phyloP scores from a whole-genome alignment of 371 early-diverging fungal species.

The Vairimorpha necatrix region DNA sequence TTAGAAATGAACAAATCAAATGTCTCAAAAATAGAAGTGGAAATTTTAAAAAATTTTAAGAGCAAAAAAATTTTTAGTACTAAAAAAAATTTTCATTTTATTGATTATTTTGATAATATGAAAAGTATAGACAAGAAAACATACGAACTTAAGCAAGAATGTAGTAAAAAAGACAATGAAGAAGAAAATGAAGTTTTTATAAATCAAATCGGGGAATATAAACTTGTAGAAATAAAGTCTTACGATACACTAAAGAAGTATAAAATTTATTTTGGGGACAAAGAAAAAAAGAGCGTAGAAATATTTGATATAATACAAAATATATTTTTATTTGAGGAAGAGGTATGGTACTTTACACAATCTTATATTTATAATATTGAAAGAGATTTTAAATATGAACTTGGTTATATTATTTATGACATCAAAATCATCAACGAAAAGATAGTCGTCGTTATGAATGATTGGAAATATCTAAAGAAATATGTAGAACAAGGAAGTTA shows the following conservation, averaged over 20 bases:
- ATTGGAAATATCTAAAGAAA: conserved; percentile 1
- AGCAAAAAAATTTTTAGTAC: background rate
- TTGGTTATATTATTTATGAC: conserved; percentile 1
- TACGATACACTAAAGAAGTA: background rate
- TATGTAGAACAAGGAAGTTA: background rate
- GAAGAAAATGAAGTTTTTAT: background rate
- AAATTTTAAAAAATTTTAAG: background rate
- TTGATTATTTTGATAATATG: background rate
- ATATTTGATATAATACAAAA: background rate
- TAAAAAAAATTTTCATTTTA: background rate
- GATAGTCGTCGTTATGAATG: conserved; percentile 1
- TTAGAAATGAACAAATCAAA: background rate
- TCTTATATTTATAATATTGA: background rate
- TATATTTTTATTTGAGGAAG: background rate
- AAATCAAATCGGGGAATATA: background rate
- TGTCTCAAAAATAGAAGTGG: background rate
- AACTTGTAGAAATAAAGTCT: background rate
- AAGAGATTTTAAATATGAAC: background rate
- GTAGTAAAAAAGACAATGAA: background rate
- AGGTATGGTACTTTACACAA: background rate
- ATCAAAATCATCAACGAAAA: background rate
- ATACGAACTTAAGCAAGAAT: background rate
- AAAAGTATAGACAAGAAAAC: background rate
- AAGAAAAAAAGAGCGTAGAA: background rate
- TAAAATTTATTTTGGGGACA: background rate